A percentile compares a stretch with the other conserved stretches of the same genome.
phyloP scores from a whole-genome alignment of 768 basidiomycete genomes.

The Cubamyces sp. region DNA sequence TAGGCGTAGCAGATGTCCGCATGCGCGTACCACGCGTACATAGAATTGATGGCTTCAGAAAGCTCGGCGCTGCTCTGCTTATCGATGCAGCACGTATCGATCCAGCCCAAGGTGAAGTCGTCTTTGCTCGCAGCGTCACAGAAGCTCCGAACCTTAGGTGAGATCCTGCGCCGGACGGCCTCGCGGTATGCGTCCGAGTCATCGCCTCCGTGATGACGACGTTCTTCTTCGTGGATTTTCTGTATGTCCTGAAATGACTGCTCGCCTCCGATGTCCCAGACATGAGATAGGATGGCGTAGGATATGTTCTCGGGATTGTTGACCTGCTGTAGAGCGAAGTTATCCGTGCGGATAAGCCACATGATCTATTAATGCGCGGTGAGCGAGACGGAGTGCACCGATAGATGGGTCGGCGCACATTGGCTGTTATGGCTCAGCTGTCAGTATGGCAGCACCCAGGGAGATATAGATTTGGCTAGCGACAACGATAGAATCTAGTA shows the following conservation, averaged over 20 bases:
- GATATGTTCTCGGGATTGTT: background rate
- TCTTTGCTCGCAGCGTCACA: slow-evolving; percentile 9
- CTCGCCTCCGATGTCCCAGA: slow-evolving; percentile 11
- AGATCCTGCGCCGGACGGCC: background rate
- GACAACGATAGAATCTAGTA: no score
- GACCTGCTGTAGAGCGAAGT: background rate
- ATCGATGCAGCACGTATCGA: slow-evolving; percentile 22
- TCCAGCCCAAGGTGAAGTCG: slow-evolving; percentile 17
- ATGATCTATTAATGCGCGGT: background rate
- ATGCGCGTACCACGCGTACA: slow-evolving; percentile 15
- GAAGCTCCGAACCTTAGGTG: slow-evolving; percentile 11
- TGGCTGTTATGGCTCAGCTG: no score
- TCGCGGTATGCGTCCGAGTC: background rate
- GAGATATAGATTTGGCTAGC: no score
- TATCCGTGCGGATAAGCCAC: background rate
- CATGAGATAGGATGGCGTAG: slow-evolving; percentile 21
- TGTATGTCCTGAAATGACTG: slow-evolving; percentile 16
- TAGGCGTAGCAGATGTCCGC: slow-evolving; percentile 19
- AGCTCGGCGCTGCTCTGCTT: slow-evolving; percentile 17
- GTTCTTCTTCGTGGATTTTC: background rate
- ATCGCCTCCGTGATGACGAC: no score
- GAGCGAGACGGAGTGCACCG: no score
- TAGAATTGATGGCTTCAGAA: slow-evolving; percentile 15
- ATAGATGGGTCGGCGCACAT: no score
- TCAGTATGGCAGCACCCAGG: no score